Percentiles rank a stretch among this genome's conserved stretches.
These are phyloP conservation scores for Nadsonia starkeyi-henricii DNA, from an alignment of 1,139 yeast species.

Conservation along the genomic window DNA sequence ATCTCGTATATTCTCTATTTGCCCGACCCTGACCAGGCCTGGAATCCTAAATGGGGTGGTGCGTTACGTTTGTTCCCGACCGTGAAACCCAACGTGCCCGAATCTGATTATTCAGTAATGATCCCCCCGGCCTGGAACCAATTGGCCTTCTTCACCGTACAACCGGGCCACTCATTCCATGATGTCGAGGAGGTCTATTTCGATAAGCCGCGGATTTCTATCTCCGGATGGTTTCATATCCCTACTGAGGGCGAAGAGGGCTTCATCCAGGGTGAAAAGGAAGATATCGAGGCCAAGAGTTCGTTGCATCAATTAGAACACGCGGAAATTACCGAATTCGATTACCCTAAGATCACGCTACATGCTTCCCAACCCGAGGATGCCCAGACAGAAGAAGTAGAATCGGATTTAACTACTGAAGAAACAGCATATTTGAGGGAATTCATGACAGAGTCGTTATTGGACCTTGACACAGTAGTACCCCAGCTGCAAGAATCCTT, in stretches of 20 bases:
- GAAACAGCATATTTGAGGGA: conserved; percentile 18
- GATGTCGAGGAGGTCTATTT: conserved; percentile 95
- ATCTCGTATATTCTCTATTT: conserved; percentile 84
- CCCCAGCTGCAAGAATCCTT: conserved; percentile 37
- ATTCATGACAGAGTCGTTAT: conserved; percentile 44
- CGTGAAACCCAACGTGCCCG: conserved; percentile 78
- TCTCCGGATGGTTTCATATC: conserved; percentile 98
- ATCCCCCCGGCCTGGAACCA: conserved; percentile 91
- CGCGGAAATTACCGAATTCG: conserved; percentile 63
- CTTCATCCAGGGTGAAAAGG: conserved; percentile 60
- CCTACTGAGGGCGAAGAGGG: conserved; percentile 92
- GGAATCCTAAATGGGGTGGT: conserved; percentile 90
- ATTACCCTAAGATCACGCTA: conserved; percentile 48
- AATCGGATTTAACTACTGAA: conserved; percentile 10
- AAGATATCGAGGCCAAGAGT: conserved; percentile 56
- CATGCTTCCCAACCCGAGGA: conserved; percentile 6
- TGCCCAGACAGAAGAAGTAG: conserved; percentile 10
- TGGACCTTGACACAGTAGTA: conserved; percentile 30
- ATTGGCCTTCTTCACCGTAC: conserved; percentile 88
- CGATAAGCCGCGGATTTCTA: conserved; percentile 76
- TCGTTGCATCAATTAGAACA: conserved; percentile 73
- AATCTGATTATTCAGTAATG: conserved; percentile 53
- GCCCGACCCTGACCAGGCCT: conserved; percentile 78
- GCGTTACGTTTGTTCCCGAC: conserved; percentile 79
- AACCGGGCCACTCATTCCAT: conserved; percentile 92